Conservation (phyloP, 2,329 filamentous ascomycete species). For the Periglandula ipomoeae region DNA sequence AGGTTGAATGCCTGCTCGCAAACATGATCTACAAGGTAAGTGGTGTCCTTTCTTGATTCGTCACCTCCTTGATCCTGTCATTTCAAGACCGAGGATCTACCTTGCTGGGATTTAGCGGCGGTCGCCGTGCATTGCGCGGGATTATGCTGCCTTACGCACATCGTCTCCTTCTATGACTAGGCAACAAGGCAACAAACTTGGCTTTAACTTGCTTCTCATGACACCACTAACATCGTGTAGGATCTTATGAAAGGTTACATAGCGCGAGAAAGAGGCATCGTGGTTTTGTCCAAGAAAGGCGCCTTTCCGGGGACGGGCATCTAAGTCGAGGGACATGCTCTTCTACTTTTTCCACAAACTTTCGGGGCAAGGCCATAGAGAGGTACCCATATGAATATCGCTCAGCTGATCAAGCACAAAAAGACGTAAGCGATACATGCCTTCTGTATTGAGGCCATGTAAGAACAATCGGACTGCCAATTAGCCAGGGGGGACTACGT, state of each 20-base stretch:
- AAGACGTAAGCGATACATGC: no score
- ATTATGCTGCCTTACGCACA: neutral
- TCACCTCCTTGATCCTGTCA: neutral
- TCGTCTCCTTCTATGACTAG: neutral
- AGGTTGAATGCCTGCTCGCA: conserved; percentile 89
- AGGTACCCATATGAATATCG: no score
- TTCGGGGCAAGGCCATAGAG: no score
- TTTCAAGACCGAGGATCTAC: neutral
- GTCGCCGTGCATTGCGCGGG: neutral
- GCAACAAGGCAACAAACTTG: neutral
- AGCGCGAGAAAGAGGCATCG: conserved; percentile 76
- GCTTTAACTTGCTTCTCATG: neutral
- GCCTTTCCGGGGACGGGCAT: conserved; percentile 88
- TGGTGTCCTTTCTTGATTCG: neutral
- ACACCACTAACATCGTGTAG: conserved; percentile 36
- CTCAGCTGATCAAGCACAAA: no score
- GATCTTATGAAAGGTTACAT: conserved; percentile 98
- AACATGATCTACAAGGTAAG: conserved; percentile 97
- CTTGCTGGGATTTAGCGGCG: no score
- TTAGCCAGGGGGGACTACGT: no score
- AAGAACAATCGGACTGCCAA: no score
- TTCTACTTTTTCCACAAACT: no score
- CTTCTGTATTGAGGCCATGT: no score
- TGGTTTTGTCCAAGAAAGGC: conserved; percentile 86
- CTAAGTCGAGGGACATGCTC: conserved; percentile 19